Evolutionary conservation across 1,284 basidiomycete species (phyloP).

Genomic region (Boletus smithii): DNA sequence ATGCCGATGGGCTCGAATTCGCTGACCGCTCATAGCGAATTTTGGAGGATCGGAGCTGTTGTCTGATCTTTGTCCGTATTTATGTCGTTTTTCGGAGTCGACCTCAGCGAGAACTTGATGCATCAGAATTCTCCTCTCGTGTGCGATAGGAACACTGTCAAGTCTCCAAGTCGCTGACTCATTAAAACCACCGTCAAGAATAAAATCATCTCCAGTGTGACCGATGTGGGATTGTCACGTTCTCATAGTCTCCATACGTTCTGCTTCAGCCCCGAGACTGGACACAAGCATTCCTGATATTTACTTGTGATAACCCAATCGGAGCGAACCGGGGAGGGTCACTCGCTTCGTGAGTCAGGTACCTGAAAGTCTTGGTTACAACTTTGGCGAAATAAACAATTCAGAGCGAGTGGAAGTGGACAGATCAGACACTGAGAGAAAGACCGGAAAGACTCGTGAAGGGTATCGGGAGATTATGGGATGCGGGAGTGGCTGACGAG

Average conservation of each 20-base stretch:
- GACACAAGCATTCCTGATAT: neutral
- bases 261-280: neutral
- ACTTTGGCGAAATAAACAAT: neutral
- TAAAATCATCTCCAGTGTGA: neutral
- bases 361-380: neutral
- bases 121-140: too few relatives aligned
- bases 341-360: conserved; percentile 3
- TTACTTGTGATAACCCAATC: conserved; percentile 7
- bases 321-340: conserved; percentile 20
- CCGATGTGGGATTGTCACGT: neutral
- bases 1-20: too few relatives aligned
- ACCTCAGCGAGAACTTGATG: too few relatives aligned
- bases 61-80: too few relatives aligned
- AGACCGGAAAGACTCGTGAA: conserved; percentile 26
- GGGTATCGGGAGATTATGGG: conserved; percentile 39
- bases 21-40: too few relatives aligned
- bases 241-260: neutral
- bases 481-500: conserved; percentile 32
- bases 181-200: neutral
- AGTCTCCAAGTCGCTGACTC: neutral
- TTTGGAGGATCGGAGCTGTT: too few relatives aligned
- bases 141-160: too few relatives aligned
- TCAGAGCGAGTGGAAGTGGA: neutral
- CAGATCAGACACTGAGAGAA: neutral
- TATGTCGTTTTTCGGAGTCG: too few relatives aligned